Evolutionary conservation across 306 rosid species (phyloP).

Genomic region (Gillenia trifoliata): DNA sequence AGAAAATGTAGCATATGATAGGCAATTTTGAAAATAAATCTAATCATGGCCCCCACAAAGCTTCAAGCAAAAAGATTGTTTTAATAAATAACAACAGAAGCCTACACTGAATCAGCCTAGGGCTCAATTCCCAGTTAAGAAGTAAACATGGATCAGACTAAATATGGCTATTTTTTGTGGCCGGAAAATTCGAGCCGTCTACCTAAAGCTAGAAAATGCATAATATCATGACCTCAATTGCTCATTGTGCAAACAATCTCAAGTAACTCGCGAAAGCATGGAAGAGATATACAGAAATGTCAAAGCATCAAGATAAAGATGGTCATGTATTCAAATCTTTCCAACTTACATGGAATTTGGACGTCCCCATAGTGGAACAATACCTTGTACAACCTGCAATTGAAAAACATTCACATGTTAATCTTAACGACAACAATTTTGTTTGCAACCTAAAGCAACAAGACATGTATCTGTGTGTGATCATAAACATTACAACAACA

Average conservation of each 20-base stretch:
- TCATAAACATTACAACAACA: not conserved
- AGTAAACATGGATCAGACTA: too few species aligned
- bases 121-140: too few species aligned
- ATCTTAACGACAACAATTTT: not conserved
- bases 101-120: too few species aligned
- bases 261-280: not conserved
- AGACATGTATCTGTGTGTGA: not conserved
- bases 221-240: not conserved
- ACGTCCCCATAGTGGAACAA: constrained; percentile 99
- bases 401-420: constrained; percentile 15
- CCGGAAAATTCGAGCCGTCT: not conserved
- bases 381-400: constrained; percentile 86
- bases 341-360: constrained; percentile 92
- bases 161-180: too few species aligned
- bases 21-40: too few species aligned
- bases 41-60: too few species aligned
- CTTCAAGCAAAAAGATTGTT: too few species aligned
- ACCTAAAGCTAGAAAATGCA: not conserved
- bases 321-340: not conserved
- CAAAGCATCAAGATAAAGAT: not conserved
- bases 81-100: too few species aligned
- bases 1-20: too few species aligned
- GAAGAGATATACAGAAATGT: not conserved
- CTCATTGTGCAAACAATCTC: not conserved
- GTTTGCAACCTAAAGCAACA: not conserved